phyloP scores from a whole-genome alignment of 108 stramenopile genomes.

The Seminavis robusta region DNA sequence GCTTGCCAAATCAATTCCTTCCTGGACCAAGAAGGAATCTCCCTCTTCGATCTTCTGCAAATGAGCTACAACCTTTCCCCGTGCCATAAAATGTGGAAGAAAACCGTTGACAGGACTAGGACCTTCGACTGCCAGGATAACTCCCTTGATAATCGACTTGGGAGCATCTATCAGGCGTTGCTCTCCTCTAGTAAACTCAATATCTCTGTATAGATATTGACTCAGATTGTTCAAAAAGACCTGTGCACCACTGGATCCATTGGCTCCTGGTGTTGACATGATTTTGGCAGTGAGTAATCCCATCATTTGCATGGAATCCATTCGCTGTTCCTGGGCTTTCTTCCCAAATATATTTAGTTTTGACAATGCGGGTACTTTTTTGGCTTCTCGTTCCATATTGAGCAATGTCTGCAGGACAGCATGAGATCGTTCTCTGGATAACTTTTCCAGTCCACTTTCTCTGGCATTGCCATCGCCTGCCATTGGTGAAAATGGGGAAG shows the following conservation, averaged over 20 bases:
- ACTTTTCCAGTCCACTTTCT: conserved; percentile 37
- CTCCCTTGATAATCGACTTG: conserved; percentile 51
- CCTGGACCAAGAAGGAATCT: conserved; percentile 63
- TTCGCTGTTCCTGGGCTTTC: conserved; percentile 23
- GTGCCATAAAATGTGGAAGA: conserved; percentile 59
- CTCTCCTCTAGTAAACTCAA: conserved; percentile 19
- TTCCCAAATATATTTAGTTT: conserved; percentile 81
- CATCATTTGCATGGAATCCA: conserved; percentile 12
- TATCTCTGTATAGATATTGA: not conserved
- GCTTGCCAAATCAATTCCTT: conserved; percentile 42
- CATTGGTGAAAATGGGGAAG: conserved; percentile 48
- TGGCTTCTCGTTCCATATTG: conserved; percentile 56
- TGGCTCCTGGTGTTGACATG: not conserved
- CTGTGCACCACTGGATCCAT: not conserved
- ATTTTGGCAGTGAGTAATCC: not conserved
- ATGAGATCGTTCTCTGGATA: conserved; percentile 62
- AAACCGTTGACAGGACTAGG: conserved; percentile 25
- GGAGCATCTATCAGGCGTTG: conserved; percentile 38
- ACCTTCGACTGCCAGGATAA: conserved; percentile 42
- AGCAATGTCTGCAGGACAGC: conserved; percentile 63
- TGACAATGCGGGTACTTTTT: conserved; percentile 51
- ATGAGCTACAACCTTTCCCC: conserved; percentile 45
- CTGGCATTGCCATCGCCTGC: not conserved
- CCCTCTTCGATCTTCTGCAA: conserved; percentile 56
- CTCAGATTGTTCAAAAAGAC: not conserved